Conservation (phyloP, 305 asterid genomes). For the Rubia balearica region DNA sequence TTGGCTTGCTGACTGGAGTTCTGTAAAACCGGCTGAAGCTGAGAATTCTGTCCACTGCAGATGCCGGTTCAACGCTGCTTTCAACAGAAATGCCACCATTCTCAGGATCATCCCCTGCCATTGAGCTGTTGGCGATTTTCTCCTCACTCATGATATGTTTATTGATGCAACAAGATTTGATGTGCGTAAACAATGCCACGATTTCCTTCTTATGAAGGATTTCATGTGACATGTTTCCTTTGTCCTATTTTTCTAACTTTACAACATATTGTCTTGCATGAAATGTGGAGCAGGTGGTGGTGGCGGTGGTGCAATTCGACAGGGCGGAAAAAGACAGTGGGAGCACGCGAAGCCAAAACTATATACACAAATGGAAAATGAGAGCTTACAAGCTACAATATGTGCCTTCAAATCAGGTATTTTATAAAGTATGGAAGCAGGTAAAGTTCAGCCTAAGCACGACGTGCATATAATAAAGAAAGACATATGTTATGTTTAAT, state of each 20-base stretch:
- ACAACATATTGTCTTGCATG: background rate
- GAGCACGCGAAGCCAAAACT: background rate
- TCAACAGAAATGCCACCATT: constrained; percentile 3
- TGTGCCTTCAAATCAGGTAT: too few relatives aligned
- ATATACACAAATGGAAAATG: background rate
- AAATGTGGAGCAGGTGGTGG: background rate
- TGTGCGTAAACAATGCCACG: background rate
- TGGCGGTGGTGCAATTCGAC: background rate
- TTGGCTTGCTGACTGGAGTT: constrained; percentile 21
- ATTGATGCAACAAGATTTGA: background rate
- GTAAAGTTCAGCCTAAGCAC: too few relatives aligned
- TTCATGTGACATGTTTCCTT: background rate
- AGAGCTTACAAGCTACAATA: too few relatives aligned
- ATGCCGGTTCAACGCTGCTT: constrained; percentile 5
- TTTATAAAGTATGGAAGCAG: too few relatives aligned
- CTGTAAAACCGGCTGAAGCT: constrained; percentile 27
- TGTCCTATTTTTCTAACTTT: background rate
- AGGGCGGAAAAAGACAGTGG: background rate
- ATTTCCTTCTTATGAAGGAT: background rate
- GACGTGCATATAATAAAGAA: too few relatives aligned
- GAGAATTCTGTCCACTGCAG: constrained; percentile 23
- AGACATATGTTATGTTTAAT: too few relatives aligned
- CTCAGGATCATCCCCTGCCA: constrained; percentile 15
- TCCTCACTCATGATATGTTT: background rate
- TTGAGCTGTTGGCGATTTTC: background rate